A percentile compares a stretch with the other conserved stretches of the same genome.
phyloP scores from a whole-genome alignment of 2,329 filamentous ascomycete species.

The Grosmannia serpens region DNA sequence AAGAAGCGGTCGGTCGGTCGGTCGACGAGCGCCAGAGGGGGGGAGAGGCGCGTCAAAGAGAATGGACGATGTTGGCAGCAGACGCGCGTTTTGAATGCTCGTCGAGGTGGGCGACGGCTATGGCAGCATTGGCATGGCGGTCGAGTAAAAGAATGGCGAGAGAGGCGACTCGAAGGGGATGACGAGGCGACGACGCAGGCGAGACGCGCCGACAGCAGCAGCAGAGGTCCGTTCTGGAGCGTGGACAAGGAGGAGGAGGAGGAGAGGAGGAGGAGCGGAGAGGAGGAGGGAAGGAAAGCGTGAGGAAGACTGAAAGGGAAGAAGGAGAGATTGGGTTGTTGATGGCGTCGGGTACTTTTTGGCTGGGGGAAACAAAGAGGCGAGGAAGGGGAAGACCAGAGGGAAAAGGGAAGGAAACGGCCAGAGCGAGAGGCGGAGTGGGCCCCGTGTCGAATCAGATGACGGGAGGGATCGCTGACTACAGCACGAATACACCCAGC shows the following conservation, averaged over 20 bases:
- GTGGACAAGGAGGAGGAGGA: not conserved
- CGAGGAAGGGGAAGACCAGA: not conserved
- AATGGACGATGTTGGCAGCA: not conserved
- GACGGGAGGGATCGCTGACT: constrained; percentile 4
- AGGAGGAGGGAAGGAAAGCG: not conserved
- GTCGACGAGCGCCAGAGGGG: not conserved
- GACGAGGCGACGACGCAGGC: not conserved
- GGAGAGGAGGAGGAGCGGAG: not conserved
- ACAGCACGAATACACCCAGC: not conserved
- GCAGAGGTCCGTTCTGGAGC: not conserved
- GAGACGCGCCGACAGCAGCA: too few species aligned
- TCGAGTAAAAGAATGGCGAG: not conserved
- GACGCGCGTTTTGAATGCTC: not conserved
- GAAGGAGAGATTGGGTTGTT: not conserved
- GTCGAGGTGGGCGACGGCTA: not conserved
- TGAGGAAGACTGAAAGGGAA: not conserved
- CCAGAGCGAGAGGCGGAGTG: not conserved
- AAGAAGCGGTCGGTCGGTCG: not conserved
- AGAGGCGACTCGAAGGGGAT: not conserved
- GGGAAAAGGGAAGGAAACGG: not conserved
- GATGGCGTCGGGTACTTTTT: not conserved
- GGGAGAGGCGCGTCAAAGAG: not conserved
- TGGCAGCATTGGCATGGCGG: constrained; percentile 1
- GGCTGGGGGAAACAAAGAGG: not conserved
- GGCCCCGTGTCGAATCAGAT: constrained; percentile 6